Evolutionary conservation across 768 basidiomycete species (phyloP), one percentile per base, ranked within the genome.

Genomic region (Termitomyces sp.): DNA sequence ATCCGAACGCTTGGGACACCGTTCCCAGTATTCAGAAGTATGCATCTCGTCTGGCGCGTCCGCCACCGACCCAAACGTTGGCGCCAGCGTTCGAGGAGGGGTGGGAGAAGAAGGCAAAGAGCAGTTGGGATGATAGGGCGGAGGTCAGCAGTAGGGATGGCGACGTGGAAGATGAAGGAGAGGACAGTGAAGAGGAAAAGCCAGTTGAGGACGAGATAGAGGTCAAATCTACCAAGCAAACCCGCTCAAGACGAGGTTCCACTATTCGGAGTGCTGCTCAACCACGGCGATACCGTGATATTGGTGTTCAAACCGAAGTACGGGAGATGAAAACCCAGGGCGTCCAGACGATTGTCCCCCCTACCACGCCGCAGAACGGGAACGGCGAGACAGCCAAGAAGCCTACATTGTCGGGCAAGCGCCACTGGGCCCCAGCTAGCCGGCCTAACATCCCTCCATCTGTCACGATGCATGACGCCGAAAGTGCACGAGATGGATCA

Each of bases 1-100:
- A 91, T 73, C 75, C 81, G 7, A 94, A 97, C 74, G 91, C 90
- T 2, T 94, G 93, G 92, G 96, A 98, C 68, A 77, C 70, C 42
- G 85, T 91, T 24, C 90, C 92, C 7, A 87, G 86, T 62, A 94
- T 94, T 59, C 86, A 90, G 65, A 83, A 80, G 61, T 93, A 95
- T 72, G 89, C 89, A 1, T 79, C 83, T 15, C 79, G 79, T 63
- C 75, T 88, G 36, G 82, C 81, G 39, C 78, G 84, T 57, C 81
- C 87, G n/a, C 70, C 79, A 6, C 75, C 75, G 18, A 73, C 77
- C 22, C 68, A 78, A 22, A 50, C 70, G 8, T 69, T 82, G 52
- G 79, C 79, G 6, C 83, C 87, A 52, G 76, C 81, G 7, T 83
- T 83, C 60, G 82, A 81, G 55, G 80, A 78, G 66, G 75, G 69